Evolutionary conservation across 129 eudicot species (phyloP), one percentile per base, ranked within the genome.

Genomic region (Oenanthe sinensis): DNA sequence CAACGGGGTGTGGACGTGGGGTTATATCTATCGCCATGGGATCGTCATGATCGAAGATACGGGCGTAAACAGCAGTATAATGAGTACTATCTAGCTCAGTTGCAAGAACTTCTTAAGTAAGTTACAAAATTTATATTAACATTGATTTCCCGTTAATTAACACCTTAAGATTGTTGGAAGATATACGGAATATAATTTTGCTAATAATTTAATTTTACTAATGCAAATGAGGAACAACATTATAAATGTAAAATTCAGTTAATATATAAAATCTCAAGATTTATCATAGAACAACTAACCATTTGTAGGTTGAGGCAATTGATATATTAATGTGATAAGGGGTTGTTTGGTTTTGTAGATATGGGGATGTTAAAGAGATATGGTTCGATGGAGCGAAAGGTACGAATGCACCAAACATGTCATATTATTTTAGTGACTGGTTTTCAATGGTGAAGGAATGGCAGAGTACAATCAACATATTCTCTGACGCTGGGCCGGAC

Each of bases 371-470:
- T 13, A 82, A 81, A 24, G 98, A 91, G 87, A 89, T 93, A 86
- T 93, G 98, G 98, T 91, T 93, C 67, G 98, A 93, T 78, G 98
- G 98, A 30, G 95, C 97, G 15, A 93, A 93, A 85, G 98, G 96
- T 39, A 8, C 87, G 26, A 88, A 93, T 74, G 91, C 93, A 20
- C 80, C 91, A 79, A 93, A 93, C 82, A 89, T 89, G 97, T 75
- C 90, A 1, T 93, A 93, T 68, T 82, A 83, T 77, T 93, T 93
- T 74, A 79, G 22, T 54, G 98, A 93, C 20, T 93, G 98, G 98
- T 93, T 89, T 81, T 67, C 91, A 33, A 87, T 93, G 98, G 96
- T 85, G 83, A 83, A 79, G 58, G 98, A 91, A 58, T 72, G 89
- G 76, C 98, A 93, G 93, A 88, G 98, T 77, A 80, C 91, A 26